phyloP scores from a whole-genome alignment of 306 rosid species.

The Malus domestica region ASM211411v1 NC_041792.1:625001-625500 shows the following conservation, averaged over 20 bases:
- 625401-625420: not conserved
- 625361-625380: slow-evolving; percentile 13
- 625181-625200: slow-evolving; percentile 53
- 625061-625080: slow-evolving; percentile 64
- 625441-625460: not conserved
- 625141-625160: slow-evolving; percentile 42
- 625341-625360: slow-evolving; percentile 15
- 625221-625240: slow-evolving; percentile 78
- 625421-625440: slow-evolving; percentile 3
- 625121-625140: slow-evolving; percentile 33
- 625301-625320: slow-evolving; percentile 27
- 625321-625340: slow-evolving; percentile 4
- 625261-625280: slow-evolving; percentile 87
- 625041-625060: slow-evolving; percentile 49
- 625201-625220: slow-evolving; percentile 70
- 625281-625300: slow-evolving; percentile 49
- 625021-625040: slow-evolving; percentile 31
- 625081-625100: slow-evolving; percentile 30
- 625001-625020: slow-evolving; percentile 36
- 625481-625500: not conserved
- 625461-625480: not conserved
- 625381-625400: slow-evolving; percentile 9
- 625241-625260: slow-evolving; percentile 84
- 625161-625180: slow-evolving; percentile 54
- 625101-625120: slow-evolving; percentile 25